Evolutionary conservation across 306 rosid species (phyloP).

Genomic region (Glycine tomentella): DNA sequence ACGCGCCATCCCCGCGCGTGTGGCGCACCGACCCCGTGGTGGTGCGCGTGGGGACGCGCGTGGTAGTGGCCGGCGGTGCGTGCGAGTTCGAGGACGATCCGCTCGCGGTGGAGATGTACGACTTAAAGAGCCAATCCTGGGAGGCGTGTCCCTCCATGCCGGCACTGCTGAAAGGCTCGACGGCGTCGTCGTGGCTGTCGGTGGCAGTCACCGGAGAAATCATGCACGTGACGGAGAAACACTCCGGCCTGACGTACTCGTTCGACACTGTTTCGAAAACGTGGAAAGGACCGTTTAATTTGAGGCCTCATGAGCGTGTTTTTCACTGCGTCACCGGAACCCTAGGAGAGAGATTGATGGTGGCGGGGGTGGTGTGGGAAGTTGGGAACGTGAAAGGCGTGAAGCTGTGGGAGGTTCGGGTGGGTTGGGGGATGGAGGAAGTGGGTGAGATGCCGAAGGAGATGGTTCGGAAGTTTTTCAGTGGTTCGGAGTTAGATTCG

Average conservation of each 20-base stretch:
- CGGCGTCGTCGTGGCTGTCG: slow-evolving; percentile 68
- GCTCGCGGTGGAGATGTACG: slow-evolving; percentile 69
- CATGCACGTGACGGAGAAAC: slow-evolving; percentile 64
- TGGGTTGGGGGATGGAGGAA: slow-evolving; percentile 47
- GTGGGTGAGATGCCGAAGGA: slow-evolving; percentile 74
- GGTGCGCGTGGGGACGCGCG: slow-evolving; percentile 47
- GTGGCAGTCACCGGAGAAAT: slow-evolving; percentile 50
- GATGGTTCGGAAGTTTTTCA: slow-evolving; percentile 58
- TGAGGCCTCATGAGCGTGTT: slow-evolving; percentile 43
- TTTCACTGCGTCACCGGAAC: slow-evolving; percentile 49
- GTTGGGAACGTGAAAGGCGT: slow-evolving; percentile 50
- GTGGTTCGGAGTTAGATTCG: slow-evolving; percentile 50
- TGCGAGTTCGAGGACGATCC: slow-evolving; percentile 70
- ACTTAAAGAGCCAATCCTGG: slow-evolving; percentile 53
- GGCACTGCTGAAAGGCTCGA: slow-evolving; percentile 50
- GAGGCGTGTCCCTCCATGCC: slow-evolving; percentile 63
- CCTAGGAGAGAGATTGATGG: slow-evolving; percentile 45
- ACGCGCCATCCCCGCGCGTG: slow-evolving; percentile 50
- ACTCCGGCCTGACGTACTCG: slow-evolving; percentile 57
- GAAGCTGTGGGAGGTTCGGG: slow-evolving; percentile 62
- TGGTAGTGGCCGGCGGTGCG: slow-evolving; percentile 65
- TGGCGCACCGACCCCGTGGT: slow-evolving; percentile 76
- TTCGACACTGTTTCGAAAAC: slow-evolving; percentile 52
- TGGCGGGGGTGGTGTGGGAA: slow-evolving; percentile 62
- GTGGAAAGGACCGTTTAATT: slow-evolving; percentile 73